Base-by-base conservation (phyloP, 331 rosid genomes). In the Spiraea crenata region DNA sequence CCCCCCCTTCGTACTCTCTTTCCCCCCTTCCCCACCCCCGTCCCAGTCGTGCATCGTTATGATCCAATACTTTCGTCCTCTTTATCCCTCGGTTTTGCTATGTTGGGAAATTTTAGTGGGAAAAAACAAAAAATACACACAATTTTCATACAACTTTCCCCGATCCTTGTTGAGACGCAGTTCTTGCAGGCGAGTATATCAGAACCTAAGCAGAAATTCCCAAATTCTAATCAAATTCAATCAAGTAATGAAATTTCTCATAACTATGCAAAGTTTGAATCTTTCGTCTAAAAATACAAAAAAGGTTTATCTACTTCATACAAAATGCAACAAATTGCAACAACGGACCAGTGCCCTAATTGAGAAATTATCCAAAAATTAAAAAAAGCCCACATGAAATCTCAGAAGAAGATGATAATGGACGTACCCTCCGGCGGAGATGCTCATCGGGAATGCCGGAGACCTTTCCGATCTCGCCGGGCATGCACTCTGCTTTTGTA, bases 101-200 rank as follows among this genome's bases (percentile, higher is more conserved):
- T n/a, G n/a, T n/a, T n/a, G n/a, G n/a, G n/a, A n/a, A n/a, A n/a
- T n/a, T n/a, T n/a, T n/a, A n/a, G n/a, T n/a, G n/a, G n/a, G n/a
- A n/a, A n/a, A n/a, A n/a, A n/a, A n/a, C n/a, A n/a, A n/a, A n/a
- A n/a, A n/a, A n/a, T n/a, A n/a, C n/a, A n/a, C n/a, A n/a, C n/a
- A n/a, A n/a, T n/a, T n/a, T n/a, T n/a, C n/a, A n/a, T n/a, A n/a
- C n/a, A n/a, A 89, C 82, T 71, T 91, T 95, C 72, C 99, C 99
- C 16, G 99, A 95, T 82, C 99, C 99, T 89, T 95, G 99, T 58
- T 95, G 99, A 51, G 88, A 60, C 16, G 99, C 99, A 73, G 97
- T 87, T 85, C 99, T 89, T 63, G 97, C 96, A 41, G 97, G 99
- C 14, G 97, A 87, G 95, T 80, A 89, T 76, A 95, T 91, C 54